Percentiles rank a stretch among this genome's conserved stretches.
Conservation (phyloP, 768 basidiomycete genomes). For the Galerina sulciceps region DNA sequence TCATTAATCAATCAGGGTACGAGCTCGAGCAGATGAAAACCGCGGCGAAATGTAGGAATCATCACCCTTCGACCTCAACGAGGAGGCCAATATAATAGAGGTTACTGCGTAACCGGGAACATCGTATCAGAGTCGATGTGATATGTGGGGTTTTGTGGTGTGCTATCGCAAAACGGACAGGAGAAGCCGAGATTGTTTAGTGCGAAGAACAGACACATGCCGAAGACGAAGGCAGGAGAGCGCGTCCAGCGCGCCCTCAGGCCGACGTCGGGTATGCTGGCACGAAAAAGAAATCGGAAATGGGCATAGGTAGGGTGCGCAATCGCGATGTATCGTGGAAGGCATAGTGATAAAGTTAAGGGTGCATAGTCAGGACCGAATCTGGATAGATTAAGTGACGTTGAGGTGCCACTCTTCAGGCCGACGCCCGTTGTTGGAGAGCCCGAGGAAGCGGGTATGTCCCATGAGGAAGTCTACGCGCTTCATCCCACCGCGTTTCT, state of each 20-base stretch:
- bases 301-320: too few relatives aligned
- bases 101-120: background rate
- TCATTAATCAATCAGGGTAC: too few relatives aligned
- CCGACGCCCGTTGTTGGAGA: constrained; percentile 30
- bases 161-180: background rate
- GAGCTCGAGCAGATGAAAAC: constrained; percentile 1
- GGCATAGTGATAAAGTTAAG: too few relatives aligned
- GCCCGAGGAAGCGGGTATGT: constrained; percentile 45
- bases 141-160: background rate
- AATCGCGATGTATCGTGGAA: too few relatives aligned
- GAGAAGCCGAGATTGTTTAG: background rate
- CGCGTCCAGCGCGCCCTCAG: too few relatives aligned
- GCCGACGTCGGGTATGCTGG: too few relatives aligned
- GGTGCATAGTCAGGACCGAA: too few relatives aligned
- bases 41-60: background rate
- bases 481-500: constrained; percentile 55
- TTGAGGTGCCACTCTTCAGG: constrained; percentile 10
- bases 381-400: background rate
- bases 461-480: constrained; percentile 62
- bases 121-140: background rate
- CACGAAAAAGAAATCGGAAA: too few relatives aligned
- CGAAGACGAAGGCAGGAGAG: background rate
- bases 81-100: background rate
- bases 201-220: background rate
- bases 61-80: background rate